These are phyloP conservation scores for Melampsora larici-populina DNA, from an alignment of 1,284 basidiomycete genomes.

Conservation along the genomic window DNA sequence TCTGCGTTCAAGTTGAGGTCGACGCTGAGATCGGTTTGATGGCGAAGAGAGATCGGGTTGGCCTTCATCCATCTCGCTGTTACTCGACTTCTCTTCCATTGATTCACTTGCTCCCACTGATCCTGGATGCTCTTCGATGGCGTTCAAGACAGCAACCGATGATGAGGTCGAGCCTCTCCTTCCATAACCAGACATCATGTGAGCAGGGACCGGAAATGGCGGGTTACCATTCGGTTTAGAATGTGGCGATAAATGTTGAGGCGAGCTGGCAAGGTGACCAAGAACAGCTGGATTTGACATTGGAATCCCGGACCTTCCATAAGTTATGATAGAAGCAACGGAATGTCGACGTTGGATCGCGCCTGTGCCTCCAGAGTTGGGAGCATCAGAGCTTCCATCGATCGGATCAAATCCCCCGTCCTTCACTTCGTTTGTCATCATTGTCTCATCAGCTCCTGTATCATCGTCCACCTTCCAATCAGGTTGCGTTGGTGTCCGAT, in stretches of 20 bases:
- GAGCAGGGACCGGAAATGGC: not conserved
- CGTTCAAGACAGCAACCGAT: conserved; percentile 19
- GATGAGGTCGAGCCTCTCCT: conserved; percentile 14
- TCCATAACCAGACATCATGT: conserved; percentile 3
- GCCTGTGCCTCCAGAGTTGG: no score
- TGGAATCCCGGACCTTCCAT: not conserved
- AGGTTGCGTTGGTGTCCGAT: not conserved
- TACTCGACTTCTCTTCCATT: no score
- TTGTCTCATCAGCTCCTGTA: conserved; percentile 17
- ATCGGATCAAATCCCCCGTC: not conserved
- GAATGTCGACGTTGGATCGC: not conserved
- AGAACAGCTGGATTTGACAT: no score
- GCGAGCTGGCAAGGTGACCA: no score
- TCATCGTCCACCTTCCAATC: not conserved
- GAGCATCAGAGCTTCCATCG: no score
- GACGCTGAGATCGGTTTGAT: not conserved
- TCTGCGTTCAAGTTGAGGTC: conserved; percentile 3
- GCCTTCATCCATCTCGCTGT: no score
- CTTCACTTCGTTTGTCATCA: not conserved
- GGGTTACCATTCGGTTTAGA: not conserved
- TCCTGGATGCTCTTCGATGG: conserved; percentile 38
- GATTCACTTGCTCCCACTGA: not conserved
- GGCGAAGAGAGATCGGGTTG: no score
- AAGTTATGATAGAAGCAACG: not conserved
- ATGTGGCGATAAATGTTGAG: no score